Evolutionary conservation across 306 rosid genomes (phyloP), one percentile per base, ranked within the genome.

Genomic region (Spatholobus suberectus): DNA sequence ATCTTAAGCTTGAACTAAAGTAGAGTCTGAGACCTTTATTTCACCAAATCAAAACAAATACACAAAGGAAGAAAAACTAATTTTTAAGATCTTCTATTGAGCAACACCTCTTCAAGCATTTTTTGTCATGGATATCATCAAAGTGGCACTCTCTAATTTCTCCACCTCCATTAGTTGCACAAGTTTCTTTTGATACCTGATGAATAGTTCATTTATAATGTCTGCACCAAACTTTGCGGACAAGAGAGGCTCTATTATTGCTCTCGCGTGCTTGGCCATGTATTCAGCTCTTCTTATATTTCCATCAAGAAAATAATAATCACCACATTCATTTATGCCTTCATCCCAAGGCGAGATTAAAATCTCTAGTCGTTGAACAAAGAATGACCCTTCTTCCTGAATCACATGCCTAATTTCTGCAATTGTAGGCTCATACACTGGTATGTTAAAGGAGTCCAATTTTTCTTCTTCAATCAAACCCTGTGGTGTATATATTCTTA

Each of bases 401-500:
- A 84, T 78, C 4, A 78, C 23, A 23, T 27, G 6, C 35, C 9
- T 59, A 24, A 46, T 51, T 62, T 76, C 81, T 70, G 59, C 72
- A 9, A 59, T 26, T 17, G 44, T 76, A 14, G 81, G 81, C 0
- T 61, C 59, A n/a, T 40, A 76, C 3, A 27, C 3, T 41, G 81
- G 81, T 5, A 76, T 8, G 20, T 78, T 57, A 73, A 84, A 84
- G 3, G 34, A 8, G 0, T 84, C 81, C 58, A 79, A 11, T 41
- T 79, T 79, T 10, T 3, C 76, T 46, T 78, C 84, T 46, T 84
- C 81, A 20, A 84, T 34, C 27, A 63, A 59, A 6, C 63, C 62
- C 87, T 79, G 71, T 51, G 47, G 0, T 5, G 15, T 38, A 40
- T 15, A 66, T 26, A 12, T 12, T 59, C 37, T 59, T 58, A 24